These are phyloP conservation scores for Ophiocytium majus DNA, from an alignment of 352 stramenopile species.

Conservation along the genomic window DNA sequence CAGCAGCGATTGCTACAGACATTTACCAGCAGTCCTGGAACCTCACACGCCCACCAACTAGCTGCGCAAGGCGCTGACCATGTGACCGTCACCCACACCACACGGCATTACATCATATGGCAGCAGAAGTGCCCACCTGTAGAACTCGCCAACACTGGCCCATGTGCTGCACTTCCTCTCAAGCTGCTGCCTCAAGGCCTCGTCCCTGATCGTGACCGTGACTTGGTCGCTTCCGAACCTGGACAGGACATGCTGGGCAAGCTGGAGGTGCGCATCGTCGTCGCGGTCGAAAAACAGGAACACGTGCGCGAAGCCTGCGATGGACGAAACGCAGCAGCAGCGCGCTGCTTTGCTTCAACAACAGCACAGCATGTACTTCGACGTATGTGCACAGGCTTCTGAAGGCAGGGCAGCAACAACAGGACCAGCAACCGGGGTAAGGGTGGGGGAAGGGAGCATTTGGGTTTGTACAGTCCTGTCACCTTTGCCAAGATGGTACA, in stretches of 20 bases:
- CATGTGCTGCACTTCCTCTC: neutral
- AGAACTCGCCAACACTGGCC: slow-evolving; percentile 13
- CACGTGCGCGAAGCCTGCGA: slow-evolving; percentile 39
- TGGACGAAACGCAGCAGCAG: neutral
- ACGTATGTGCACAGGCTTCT: neutral
- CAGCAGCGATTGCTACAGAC: too few relatives aligned
- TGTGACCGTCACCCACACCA: neutral
- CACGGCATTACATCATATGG: neutral
- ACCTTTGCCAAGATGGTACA: slow-evolving; percentile 44
- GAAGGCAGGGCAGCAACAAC: neutral
- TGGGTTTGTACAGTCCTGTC: too few relatives aligned
- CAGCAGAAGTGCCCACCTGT: slow-evolving; percentile 4
- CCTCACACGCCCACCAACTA: neutral
- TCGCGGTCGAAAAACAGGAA: slow-evolving; percentile 37
- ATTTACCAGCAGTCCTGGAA: too few relatives aligned
- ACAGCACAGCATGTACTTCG: neutral
- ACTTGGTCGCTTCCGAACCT: neutral
- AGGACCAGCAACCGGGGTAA: neutral
- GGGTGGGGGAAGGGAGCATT: neutral
- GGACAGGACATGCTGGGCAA: neutral
- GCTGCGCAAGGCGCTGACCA: neutral
- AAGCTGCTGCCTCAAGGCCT: neutral
- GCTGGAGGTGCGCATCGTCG: slow-evolving; percentile 29
- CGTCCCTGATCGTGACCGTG: neutral
- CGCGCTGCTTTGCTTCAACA: neutral